A percentile compares a stretch with the other conserved stretches of the same genome.
Evolutionary conservation across 192 early-diverging fungal genomes (phyloP).

Genomic region (Linnemannia elongata): DNA sequence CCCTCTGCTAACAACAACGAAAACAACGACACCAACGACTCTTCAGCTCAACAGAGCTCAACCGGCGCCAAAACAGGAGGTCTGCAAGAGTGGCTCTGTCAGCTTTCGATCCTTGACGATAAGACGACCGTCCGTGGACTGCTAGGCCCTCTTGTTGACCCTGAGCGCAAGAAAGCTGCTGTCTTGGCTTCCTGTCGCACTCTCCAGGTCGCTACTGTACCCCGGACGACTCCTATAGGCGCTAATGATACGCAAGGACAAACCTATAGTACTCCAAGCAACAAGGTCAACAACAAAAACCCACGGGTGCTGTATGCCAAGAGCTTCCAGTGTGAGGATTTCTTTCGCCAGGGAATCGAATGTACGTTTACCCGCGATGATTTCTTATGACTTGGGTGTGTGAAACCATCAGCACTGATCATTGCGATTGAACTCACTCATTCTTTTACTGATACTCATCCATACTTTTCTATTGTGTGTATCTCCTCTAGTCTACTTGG

Average conservation of each 20-base stretch:
- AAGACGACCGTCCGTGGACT: constrained; percentile 17
- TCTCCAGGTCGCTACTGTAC: constrained; percentile 17
- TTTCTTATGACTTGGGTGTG: no score
- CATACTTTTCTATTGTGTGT: not conserved
- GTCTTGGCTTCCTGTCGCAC: constrained; percentile 11
- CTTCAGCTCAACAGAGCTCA: not conserved
- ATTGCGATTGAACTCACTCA: not conserved
- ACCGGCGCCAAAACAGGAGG: constrained; percentile 9
- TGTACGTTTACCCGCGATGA: constrained; percentile 2
- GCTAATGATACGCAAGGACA: not conserved
- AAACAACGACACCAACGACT: not conserved
- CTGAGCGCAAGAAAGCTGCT: not conserved
- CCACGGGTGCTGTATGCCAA: constrained; percentile 10
- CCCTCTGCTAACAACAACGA: not conserved
- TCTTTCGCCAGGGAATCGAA: constrained; percentile 30
- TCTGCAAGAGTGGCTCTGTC: constrained; percentile 27
- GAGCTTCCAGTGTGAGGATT: constrained; percentile 25
- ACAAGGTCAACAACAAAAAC: not conserved
- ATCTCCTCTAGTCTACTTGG: constrained; percentile 25
- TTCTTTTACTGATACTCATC: not conserved
- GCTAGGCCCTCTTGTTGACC: not conserved
- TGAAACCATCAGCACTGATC: not conserved
- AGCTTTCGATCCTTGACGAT: constrained; percentile 35
- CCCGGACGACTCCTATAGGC: not conserved
- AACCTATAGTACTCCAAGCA: not conserved